Evolutionary conservation across 441 rosid genomes (phyloP), one percentile per base, ranked within the genome.

Genomic region (Capsella rubella): DNA sequence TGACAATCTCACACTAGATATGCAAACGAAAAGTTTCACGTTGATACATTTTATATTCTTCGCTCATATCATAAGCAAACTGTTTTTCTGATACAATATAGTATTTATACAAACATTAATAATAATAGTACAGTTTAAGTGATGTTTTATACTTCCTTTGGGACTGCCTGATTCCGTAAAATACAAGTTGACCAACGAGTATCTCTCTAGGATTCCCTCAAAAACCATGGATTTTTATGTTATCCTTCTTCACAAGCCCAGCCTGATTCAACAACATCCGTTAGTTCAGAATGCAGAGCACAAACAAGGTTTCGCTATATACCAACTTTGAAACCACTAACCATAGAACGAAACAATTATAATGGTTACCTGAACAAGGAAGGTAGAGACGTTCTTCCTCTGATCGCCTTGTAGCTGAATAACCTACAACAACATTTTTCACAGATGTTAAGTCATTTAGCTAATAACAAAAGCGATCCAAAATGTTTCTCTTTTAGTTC

Each of bases 191-290:
- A 64, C 25, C n/a, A 54, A 63, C 60, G 25, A 51, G 60, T 50
- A 71, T 37, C 40, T 61, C 14, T 39, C 28, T 40, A 43, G 47
- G 65, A 29, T 52, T 51, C 56, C 56, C 84, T 91, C 80, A 91
- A 78, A 93, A 93, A 81, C 98, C 98, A 84, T 93, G 98, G 76
- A 94, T 87, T 77, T 94, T 94, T 80, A 94, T 91, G 64, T 82
- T 86, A 15, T 94, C 97, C 86, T 90, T 90, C 93, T 94, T 94
- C 86, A 94, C 97, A 64, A 94, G 87, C 46, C 91, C 90, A 60
- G 94, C 97, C 96, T 91, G 85, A 13, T 74, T 25, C 28, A 64
- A 16, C 52, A 64, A 16, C 53, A 64, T 18, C n/a, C 35, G 14
- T 27, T 35, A 25, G 5, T 39, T 62, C 64, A 43, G 35, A 3